Conservation (phyloP, 108 stramenopile genomes). For the Thalassiosira profunda region DNA sequence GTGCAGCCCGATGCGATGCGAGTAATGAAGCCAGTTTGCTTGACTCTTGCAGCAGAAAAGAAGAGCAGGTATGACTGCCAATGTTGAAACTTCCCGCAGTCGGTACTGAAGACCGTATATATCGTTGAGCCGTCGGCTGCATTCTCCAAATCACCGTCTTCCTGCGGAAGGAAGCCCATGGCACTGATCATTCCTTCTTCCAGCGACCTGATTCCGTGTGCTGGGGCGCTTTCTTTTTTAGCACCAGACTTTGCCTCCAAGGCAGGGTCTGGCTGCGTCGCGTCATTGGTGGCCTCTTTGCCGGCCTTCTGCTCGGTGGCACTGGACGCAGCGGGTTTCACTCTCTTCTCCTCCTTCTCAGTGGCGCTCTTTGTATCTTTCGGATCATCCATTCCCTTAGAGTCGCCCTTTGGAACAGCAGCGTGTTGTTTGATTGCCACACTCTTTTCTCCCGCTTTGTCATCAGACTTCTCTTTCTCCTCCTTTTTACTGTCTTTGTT, state of each 20-base stretch:
- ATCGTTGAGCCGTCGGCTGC: conserved; percentile 22
- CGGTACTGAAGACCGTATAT: conserved; percentile 76
- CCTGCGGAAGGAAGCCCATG: conserved; percentile 31
- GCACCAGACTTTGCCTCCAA: no score
- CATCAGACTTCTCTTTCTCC: no score
- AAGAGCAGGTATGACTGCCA: conserved; percentile 96
- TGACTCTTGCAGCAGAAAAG: conserved; percentile 71
- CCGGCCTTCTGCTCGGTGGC: not conserved
- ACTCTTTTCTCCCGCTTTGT: no score
- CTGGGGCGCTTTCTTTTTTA: not conserved
- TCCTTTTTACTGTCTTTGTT: no score
- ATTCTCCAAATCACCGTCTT: conserved; percentile 33
- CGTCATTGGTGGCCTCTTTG: not conserved
- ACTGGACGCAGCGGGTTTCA: not conserved
- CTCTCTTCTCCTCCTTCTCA: not conserved
- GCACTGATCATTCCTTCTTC: conserved; percentile 36
- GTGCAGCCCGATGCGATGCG: conserved; percentile 90
- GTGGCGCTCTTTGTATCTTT: not conserved
- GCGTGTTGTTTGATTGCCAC: not conserved
- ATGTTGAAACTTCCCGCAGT: conserved; percentile 88
- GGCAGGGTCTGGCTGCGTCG: not conserved
- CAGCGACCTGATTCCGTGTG: conserved; percentile 28
- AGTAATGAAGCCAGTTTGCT: conserved; percentile 90
- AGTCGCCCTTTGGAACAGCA: no score
- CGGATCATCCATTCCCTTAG: no score